A percentile compares a stretch with the other conserved stretches of the same genome.
These are phyloP conservation scores for Plasmodium gonderi DNA, from an alignment of 169 alveolate species.

Conservation along the genomic window DNA sequence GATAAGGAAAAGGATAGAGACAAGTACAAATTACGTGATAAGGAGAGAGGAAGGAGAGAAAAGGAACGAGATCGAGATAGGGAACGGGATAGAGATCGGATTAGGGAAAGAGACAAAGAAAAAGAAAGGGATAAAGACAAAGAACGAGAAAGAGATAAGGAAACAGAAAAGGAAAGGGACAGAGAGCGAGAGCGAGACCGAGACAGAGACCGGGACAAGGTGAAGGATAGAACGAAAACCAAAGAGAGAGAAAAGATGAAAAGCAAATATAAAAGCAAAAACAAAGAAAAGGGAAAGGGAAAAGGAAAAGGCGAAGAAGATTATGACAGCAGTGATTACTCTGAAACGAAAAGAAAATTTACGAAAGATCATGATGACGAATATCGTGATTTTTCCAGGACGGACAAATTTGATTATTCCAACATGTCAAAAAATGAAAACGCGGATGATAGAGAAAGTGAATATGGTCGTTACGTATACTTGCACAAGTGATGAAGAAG, in stretches of 20 bases:
- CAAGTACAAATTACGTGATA: background rate
- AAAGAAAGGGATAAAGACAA: background rate
- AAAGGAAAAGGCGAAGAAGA: conserved; percentile 20
- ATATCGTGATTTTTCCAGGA: conserved; percentile 29
- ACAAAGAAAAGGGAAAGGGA: conserved; percentile 1
- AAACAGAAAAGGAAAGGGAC: background rate
- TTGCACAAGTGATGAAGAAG: background rate
- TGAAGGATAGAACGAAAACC: background rate
- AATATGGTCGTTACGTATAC: conserved; percentile 25
- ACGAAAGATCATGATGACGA: conserved; percentile 25
- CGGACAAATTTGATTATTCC: conserved; percentile 15
- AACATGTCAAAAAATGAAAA: conserved; percentile 15
- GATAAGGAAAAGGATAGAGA: background rate
- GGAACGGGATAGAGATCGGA: background rate
- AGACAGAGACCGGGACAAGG: conserved; percentile 1
- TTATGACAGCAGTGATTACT: conserved; percentile 40
- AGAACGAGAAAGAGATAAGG: background rate
- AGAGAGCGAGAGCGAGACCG: background rate
- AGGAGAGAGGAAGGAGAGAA: background rate
- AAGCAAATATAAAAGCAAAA: conserved; percentile 13
- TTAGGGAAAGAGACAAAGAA: background rate
- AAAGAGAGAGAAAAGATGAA: conserved; percentile 12
- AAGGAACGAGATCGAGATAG: background rate
- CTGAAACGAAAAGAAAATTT: conserved; percentile 31
- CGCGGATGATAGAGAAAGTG: conserved; percentile 19